phyloP scores from a whole-genome alignment of 192 early-diverging fungal genomes.

The Chytriomyces sp. region DNA sequence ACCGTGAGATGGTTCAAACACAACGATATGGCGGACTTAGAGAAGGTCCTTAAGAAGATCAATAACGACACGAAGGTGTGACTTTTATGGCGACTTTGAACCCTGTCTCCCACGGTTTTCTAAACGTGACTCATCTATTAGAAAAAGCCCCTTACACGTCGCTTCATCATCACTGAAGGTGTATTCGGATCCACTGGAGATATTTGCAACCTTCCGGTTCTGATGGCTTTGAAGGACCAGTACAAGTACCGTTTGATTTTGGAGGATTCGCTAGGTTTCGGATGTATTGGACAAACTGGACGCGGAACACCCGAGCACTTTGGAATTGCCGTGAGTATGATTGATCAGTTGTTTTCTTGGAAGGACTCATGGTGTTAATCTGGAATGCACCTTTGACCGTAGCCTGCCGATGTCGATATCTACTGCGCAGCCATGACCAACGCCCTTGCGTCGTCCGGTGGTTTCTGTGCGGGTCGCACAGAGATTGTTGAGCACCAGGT shows the following conservation, averaged over 20 bases:
- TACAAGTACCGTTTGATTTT: conserved; percentile 97
- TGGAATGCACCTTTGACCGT: conserved; percentile 2
- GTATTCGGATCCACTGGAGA: conserved; percentile 86
- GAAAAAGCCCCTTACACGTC: conserved; percentile 81
- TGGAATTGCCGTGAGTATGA: conserved; percentile 58
- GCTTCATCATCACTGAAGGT: conserved; percentile 94
- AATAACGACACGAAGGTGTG: conserved; percentile 64
- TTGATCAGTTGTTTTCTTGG: background rate
- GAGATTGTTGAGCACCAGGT: conserved; percentile 82
- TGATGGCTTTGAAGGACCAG: conserved; percentile 88
- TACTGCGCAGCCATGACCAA: conserved; percentile 83
- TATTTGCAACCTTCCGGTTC: conserved; percentile 75
- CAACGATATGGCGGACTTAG: conserved; percentile 95
- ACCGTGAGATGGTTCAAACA: conserved; percentile 91
- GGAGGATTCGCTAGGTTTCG: conserved; percentile 91
- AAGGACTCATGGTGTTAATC: background rate
- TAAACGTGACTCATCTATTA: conserved; percentile 6
- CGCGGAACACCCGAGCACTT: conserved; percentile 86
- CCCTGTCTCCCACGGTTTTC: background rate
- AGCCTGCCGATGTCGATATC: conserved; percentile 81
- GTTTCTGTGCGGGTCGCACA: conserved; percentile 86
- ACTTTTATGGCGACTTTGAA: background rate
- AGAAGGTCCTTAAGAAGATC: conserved; percentile 79
- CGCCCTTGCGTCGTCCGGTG: conserved; percentile 80
- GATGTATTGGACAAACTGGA: conserved; percentile 83